Conservation (phyloP, 805 yeast species). For the Wickerhamomyces ciferrii region DNA sequence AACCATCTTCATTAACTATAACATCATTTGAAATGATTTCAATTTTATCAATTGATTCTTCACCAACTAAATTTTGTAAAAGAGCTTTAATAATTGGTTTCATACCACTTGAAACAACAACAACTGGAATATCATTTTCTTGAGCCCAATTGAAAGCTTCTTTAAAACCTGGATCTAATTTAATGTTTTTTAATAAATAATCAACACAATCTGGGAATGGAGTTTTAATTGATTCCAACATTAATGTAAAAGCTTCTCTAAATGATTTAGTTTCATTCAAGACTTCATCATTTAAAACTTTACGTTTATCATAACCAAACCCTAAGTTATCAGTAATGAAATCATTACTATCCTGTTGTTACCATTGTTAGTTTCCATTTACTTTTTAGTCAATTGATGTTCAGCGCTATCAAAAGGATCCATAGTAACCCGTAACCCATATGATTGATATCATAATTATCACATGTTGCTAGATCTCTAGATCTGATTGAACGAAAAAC, state of each 20-base stretch:
- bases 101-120: slow-evolving; percentile 93
- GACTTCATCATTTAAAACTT: slow-evolving; percentile 64
- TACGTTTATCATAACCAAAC: slow-evolving; percentile 67
- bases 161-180: slow-evolving; percentile 88
- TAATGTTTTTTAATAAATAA: slow-evolving; percentile 53
- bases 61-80: slow-evolving; percentile 69
- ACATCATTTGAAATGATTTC: slow-evolving; percentile 83
- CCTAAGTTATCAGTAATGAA: slow-evolving; percentile 86
- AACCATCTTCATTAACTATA: slow-evolving; percentile 42
- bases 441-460: background rate
- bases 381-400: background rate
- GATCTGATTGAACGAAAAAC: background rate
- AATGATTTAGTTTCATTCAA: slow-evolving; percentile 63
- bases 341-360: slow-evolving; percentile 73
- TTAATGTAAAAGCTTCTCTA: slow-evolving; percentile 76
- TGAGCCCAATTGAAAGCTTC: slow-evolving; percentile 77
- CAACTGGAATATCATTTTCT: slow-evolving; percentile 67
- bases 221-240: slow-evolving; percentile 74
- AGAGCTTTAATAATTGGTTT: slow-evolving; percentile 81
- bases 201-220: slow-evolving; percentile 85
- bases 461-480: background rate
- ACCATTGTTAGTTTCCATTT: background rate
- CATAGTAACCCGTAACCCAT: no score
- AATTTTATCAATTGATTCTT: slow-evolving; percentile 63
- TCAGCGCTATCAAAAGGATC: background rate